Percentiles rank a stretch among this genome's conserved stretches.
Evolutionary conservation across 1,139 yeast species (phyloP).

Genomic region (Pichia sp.): DNA sequence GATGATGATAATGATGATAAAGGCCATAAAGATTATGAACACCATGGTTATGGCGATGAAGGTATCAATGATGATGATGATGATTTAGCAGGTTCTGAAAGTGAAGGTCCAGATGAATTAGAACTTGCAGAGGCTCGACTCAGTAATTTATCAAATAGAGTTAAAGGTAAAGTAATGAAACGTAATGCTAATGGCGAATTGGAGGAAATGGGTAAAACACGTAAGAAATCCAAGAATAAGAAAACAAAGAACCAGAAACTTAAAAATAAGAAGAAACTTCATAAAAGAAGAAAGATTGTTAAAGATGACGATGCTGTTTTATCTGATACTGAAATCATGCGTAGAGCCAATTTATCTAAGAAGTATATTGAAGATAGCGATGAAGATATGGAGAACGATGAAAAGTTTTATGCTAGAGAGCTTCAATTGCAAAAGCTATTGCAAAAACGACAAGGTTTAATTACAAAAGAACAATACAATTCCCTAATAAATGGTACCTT

Average conservation of each 20-base stretch:
- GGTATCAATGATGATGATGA: constrained; percentile 13
- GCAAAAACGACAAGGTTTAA: constrained; percentile 27
- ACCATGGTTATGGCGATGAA: constrained; percentile 11
- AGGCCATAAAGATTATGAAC: background rate
- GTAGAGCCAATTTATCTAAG: constrained; percentile 35
- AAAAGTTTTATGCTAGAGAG: constrained; percentile 53
- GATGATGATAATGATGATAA: constrained; percentile 3
- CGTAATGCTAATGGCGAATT: constrained; percentile 13
- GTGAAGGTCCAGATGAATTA: constrained; percentile 18
- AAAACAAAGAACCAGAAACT: constrained; percentile 10
- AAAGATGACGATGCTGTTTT: constrained; percentile 9
- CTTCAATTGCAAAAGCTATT: constrained; percentile 41
- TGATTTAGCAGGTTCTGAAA: constrained; percentile 17
- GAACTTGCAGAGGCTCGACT: constrained; percentile 25
- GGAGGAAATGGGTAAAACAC: constrained; percentile 7
- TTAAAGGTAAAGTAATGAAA: constrained; percentile 23
- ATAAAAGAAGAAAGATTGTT: constrained; percentile 11
- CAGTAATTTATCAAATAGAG: constrained; percentile 11
- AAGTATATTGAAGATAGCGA: constrained; percentile 61
- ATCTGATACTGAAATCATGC: constrained; percentile 12
- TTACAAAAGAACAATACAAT: constrained; percentile 28
- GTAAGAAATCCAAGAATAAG: constrained; percentile 12
- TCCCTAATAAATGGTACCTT: constrained; percentile 17
- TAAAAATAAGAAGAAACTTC: constrained; percentile 8
- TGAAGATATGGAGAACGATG: constrained; percentile 51